Evolutionary conservation across 306 rosid species (phyloP).

Genomic region (Ceratonia siliqua): DNA sequence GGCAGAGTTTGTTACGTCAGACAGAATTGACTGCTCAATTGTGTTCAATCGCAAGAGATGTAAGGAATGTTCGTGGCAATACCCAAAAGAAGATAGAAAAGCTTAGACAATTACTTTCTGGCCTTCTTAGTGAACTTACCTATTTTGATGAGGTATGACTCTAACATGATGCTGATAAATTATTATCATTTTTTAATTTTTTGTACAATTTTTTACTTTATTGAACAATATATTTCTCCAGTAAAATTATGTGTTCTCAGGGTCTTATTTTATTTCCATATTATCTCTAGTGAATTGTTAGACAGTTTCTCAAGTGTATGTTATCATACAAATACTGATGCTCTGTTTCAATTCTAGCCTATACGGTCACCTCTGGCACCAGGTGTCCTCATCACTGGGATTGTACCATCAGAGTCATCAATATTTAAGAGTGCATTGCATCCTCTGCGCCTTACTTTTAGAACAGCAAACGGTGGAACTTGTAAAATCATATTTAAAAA

Average conservation of each 20-base stretch:
- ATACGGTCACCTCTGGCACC: slow-evolving; percentile 93
- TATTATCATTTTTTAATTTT: slow-evolving; percentile 16
- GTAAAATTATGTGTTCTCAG: not conserved
- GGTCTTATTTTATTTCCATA: slow-evolving; percentile 7
- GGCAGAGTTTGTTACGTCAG: slow-evolving; percentile 98
- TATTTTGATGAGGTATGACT: slow-evolving; percentile 88
- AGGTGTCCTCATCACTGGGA: slow-evolving; percentile 79
- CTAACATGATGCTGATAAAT: slow-evolving; percentile 18
- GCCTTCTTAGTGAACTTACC: slow-evolving; percentile 94
- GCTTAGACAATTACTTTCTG: slow-evolving; percentile 94
- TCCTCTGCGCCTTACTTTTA: slow-evolving; percentile 91
- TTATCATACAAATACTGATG: slow-evolving; percentile 19
- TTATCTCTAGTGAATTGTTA: slow-evolving; percentile 23
- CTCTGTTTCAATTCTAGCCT: slow-evolving; percentile 58
- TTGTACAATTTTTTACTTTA: not conserved
- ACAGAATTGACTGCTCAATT: slow-evolving; percentile 94
- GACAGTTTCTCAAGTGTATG: slow-evolving; percentile 23
- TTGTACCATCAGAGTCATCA: slow-evolving; percentile 88
- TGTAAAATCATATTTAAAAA: slow-evolving; percentile 83
- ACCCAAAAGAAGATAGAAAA: slow-evolving; percentile 96
- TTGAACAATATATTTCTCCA: slow-evolving; percentile 17
- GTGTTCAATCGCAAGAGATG: slow-evolving; percentile 89
- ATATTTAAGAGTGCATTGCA: slow-evolving; percentile 95
- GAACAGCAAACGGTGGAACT: slow-evolving; percentile 80
- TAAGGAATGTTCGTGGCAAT: slow-evolving; percentile 89